Evolutionary conservation across 108 stramenopile species (phyloP).

Genomic region (Cylindrotheca closterium): DNA sequence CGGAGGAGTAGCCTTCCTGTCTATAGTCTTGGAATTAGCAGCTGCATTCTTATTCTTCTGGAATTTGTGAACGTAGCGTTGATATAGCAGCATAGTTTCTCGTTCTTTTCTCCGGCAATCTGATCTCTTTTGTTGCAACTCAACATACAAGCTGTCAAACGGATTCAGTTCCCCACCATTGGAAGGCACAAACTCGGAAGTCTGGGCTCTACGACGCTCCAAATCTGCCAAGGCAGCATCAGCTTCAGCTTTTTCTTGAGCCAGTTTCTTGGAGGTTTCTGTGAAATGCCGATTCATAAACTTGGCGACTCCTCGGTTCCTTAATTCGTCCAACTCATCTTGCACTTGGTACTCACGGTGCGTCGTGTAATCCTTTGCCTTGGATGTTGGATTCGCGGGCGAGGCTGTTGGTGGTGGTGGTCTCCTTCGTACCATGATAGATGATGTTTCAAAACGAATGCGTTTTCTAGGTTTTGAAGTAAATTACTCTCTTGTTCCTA

Average conservation of each 20-base stretch:
- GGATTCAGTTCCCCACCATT: conserved; percentile 35
- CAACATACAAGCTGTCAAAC: conserved; percentile 36
- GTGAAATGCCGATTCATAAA: conserved; percentile 66
- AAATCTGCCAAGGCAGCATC: conserved; percentile 55
- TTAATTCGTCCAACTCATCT: conserved; percentile 53
- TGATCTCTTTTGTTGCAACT: conserved; percentile 36
- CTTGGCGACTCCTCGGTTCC: conserved; percentile 56
- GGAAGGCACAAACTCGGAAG: conserved; percentile 28
- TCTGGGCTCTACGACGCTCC: conserved; percentile 37
- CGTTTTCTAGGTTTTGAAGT: no score
- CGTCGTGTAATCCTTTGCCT: conserved; percentile 37
- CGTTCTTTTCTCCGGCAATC: conserved; percentile 51
- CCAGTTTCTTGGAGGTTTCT: conserved; percentile 38
- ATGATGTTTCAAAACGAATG: no score
- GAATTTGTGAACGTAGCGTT: conserved; percentile 53
- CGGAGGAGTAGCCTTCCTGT: not conserved
- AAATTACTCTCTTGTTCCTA: no score
- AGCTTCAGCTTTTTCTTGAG: conserved; percentile 52
- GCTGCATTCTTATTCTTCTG: conserved; percentile 15
- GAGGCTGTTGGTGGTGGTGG: not conserved
- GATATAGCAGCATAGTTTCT: conserved; percentile 56
- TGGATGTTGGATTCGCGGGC: conserved; percentile 6
- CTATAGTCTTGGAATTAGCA: not conserved
- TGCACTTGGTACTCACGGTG: conserved; percentile 26
- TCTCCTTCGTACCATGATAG: not conserved